A percentile compares a stretch with the other conserved stretches of the same genome.
These are phyloP conservation scores for Klebsormidium nitens DNA, from an alignment of 139 green algal species.

Conservation along the genomic window DNA sequence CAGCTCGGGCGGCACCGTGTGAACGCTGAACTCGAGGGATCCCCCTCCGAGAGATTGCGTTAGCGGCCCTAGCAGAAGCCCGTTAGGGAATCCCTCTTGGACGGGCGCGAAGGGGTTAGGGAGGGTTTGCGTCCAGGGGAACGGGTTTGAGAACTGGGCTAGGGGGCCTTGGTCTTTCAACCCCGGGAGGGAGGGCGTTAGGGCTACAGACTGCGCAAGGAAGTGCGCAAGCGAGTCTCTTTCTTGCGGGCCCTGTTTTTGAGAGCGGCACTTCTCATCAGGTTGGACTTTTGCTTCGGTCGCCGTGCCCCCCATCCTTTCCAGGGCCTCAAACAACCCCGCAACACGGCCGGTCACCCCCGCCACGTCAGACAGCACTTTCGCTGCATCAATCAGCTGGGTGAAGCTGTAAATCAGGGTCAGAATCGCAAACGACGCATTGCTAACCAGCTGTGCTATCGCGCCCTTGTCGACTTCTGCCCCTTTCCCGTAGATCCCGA, in stretches of 20 bases:
- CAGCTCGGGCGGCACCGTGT: conserved; percentile 10
- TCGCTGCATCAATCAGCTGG: conserved; percentile 26
- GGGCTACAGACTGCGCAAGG: not conserved
- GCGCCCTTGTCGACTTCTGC: conserved; percentile 13
- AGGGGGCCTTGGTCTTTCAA: not conserved
- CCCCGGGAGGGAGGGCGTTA: not conserved
- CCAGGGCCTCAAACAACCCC: conserved; percentile 19
- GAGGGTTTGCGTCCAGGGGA: not conserved
- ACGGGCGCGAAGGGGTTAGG: not conserved
- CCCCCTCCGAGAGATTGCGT: not conserved
- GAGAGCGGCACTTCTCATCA: not conserved
- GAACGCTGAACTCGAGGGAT: conserved; percentile 18
- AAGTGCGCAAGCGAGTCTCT: too few relatives aligned
- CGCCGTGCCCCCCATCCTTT: not conserved
- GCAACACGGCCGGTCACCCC: conserved; percentile 15
- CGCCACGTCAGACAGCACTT: conserved; percentile 26
- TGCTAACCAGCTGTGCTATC: conserved; percentile 56
- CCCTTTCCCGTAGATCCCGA: conserved; percentile 13
- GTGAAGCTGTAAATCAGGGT: conserved; percentile 40
- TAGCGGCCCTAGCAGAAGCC: not conserved
- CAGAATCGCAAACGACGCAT: conserved; percentile 65
- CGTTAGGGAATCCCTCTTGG: not conserved
- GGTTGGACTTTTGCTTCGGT: conserved; percentile 1
- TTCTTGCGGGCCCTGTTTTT: conserved; percentile 1
- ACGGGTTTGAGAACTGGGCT: not conserved